These are phyloP conservation scores for Solanum chiquidenum DNA, from an alignment of 257 asterid genomes.

Conservation along the genomic window DNA sequence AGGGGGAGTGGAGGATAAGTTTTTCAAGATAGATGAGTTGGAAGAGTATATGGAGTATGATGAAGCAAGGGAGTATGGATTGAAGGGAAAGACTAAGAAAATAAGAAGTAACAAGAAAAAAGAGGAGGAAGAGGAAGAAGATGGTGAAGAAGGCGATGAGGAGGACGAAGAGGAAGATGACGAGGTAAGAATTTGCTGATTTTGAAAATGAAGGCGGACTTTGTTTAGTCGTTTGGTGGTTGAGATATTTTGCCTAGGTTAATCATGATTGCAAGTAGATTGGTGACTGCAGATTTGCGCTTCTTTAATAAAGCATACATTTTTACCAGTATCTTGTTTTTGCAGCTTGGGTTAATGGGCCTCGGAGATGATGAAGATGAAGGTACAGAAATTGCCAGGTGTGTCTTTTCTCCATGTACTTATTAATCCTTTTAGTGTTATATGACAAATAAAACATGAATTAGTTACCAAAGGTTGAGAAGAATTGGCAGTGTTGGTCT, in stretches of 20 bases:
- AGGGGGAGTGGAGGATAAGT: slow-evolving; percentile 63
- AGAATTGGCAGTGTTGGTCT: not conserved
- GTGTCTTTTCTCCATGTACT: not conserved
- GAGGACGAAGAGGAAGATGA: slow-evolving; percentile 26
- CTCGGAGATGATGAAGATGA: slow-evolving; percentile 41
- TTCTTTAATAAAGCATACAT: not conserved
- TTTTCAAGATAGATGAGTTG: slow-evolving; percentile 75
- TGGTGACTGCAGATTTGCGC: slow-evolving; percentile 3
- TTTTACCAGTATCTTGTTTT: not conserved
- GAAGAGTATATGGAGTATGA: slow-evolving; percentile 61
- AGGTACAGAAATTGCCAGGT: slow-evolving; percentile 55
- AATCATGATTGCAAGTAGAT: not conserved
- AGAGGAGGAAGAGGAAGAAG: slow-evolving; percentile 29
- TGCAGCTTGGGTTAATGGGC: slow-evolving; percentile 66
- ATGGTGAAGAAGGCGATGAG: slow-evolving; percentile 21
- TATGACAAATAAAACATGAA: not conserved
- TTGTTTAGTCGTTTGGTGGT: not conserved
- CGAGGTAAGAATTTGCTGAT: slow-evolving; percentile 16
- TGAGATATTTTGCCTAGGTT: not conserved
- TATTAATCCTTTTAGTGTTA: not conserved
- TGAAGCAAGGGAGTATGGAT: slow-evolving; percentile 73
- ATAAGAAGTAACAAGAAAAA: slow-evolving; percentile 11
- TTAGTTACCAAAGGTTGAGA: not conserved
- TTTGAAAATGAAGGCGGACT: slow-evolving; percentile 51
- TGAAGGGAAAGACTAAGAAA: slow-evolving; percentile 17